These are phyloP conservation scores for Torulaspora quercuum DNA, from an alignment of 805 yeast species.

Conservation along the genomic window DNA sequence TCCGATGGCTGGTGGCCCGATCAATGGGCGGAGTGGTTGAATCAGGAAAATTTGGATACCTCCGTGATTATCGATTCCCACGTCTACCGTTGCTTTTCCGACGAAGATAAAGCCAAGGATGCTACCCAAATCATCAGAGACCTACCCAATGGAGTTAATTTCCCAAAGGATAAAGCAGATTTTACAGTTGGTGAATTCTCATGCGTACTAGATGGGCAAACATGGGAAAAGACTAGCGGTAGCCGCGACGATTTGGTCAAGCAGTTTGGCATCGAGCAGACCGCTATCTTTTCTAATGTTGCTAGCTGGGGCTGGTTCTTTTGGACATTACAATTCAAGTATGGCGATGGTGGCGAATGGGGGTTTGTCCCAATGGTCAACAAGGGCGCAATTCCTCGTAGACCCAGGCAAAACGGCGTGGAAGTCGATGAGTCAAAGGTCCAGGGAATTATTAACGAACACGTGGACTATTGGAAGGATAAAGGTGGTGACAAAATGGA, in stretches of 20 bases:
- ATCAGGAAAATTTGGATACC: constrained; percentile 37
- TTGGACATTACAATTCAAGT: constrained; percentile 86
- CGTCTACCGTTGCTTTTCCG: constrained; percentile 80
- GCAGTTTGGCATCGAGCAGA: constrained; percentile 59
- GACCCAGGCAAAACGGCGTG: constrained; percentile 19
- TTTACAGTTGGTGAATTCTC: constrained; percentile 86
- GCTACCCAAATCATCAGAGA: constrained; percentile 63
- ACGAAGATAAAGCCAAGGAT: constrained; percentile 59
- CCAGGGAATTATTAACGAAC: constrained; percentile 37
- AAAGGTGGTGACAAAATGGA: constrained; percentile 59
- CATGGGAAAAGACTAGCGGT: constrained; percentile 58
- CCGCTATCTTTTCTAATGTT: constrained; percentile 44
- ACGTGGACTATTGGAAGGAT: constrained; percentile 68
- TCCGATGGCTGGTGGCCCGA: constrained; percentile 95
- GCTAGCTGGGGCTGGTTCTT: constrained; percentile 74
- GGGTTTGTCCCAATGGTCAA: constrained; percentile 77
- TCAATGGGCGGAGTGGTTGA: constrained; percentile 69
- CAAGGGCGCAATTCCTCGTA: constrained; percentile 50
- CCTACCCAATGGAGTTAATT: constrained; percentile 48
- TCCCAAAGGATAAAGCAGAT: constrained; percentile 53
- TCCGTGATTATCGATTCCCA: constrained; percentile 83
- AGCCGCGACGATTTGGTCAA: constrained; percentile 55
- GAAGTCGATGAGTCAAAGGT: constrained; percentile 38
- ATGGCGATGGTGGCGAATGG: constrained; percentile 97
- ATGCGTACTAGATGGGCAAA: constrained; percentile 71